phyloP scores from a whole-genome alignment of 768 basidiomycete genomes.

The Suillus tomentosus region DNA sequence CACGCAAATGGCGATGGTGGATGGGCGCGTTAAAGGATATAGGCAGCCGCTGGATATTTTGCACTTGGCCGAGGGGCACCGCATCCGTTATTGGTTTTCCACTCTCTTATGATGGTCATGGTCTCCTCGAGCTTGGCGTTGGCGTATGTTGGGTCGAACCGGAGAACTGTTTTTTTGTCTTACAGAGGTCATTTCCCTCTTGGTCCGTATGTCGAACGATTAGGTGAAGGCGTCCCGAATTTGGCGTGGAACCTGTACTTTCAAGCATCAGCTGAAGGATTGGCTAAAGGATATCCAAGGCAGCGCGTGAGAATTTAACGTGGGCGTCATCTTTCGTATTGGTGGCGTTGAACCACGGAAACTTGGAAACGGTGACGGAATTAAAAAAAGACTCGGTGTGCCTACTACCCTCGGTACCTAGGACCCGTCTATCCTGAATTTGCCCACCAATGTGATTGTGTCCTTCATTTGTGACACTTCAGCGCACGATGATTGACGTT shows the following conservation, averaged over 20 bases:
- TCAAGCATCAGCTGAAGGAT: constrained; percentile 5
- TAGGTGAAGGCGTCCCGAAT: constrained; percentile 34
- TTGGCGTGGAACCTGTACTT: constrained; percentile 17
- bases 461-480: not conserved
- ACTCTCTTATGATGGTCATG: constrained; percentile 54
- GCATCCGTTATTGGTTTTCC: constrained; percentile 40
- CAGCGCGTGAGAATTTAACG: constrained; percentile 2
- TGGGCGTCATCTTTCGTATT: not conserved
- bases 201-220: constrained; percentile 37
- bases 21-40: constrained; percentile 68
- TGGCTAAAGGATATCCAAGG: not conserved
- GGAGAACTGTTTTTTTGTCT: constrained; percentile 38
- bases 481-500: not conserved
- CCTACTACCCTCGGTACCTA: not conserved
- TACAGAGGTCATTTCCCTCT: constrained; percentile 38
- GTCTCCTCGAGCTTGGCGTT: constrained; percentile 40
- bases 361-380: constrained; percentile 4
- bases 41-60: constrained; percentile 36
- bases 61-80: constrained; percentile 29
- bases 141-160: constrained; percentile 39
- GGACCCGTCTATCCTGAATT: constrained; percentile 1
- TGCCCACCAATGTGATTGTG: constrained; percentile 3
- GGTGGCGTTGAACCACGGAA: constrained; percentile 1
- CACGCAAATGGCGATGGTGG: constrained; percentile 77
- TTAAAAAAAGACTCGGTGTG: constrained; percentile 4